Evolutionary conservation across 2,329 filamentous ascomycete genomes (phyloP), one percentile per base, ranked within the genome.

Genomic region (Aspergillus transmontanensis): DNA sequence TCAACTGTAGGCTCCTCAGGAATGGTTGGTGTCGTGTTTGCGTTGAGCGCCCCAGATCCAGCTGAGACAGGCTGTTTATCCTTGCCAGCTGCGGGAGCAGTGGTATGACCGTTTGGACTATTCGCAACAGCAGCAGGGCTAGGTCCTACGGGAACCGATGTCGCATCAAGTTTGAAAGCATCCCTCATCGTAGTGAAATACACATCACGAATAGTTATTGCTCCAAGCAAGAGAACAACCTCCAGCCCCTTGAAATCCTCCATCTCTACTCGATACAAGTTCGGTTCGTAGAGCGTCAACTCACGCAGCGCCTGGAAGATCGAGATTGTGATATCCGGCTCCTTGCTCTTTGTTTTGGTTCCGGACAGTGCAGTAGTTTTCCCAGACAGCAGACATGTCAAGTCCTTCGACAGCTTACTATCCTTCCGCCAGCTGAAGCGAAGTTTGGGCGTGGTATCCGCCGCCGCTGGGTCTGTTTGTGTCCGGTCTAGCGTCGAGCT

Each of bases 171-270:
- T 75, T 97, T 95, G 80, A 97, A 98, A 5, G 88, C 83, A 69
- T 96, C 91, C 21, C 86, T 85, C 60, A 88, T 86, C 5, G 89
- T 85, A 63, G 85, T 80, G 70, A 88, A 88, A 75, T 84, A 89
- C 6, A 89, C 78, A 69, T 89, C 87, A 28, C 85, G 81, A 62
- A 90, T 88, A 14, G 87, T 85, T 2, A 86, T 81, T 0, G 86
- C 86, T 19, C 85, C 81, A 0, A 90, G 79, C 32, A 89, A 73
- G 26, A 98, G 79, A 1, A 94, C 89, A 1, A 98, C 86, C 75
- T 99, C 95, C 4, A 98, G 82, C 0, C 95, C 95, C 77, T 97
- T 98, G 62, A 90, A 88, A 78, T 99, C 95, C 76, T 99, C 93
- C 65, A 98, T 88, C 50, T 98, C 94, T 12, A 98, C 90, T 7